phyloP scores from a whole-genome alignment of 2,329 filamentous ascomycete genomes.

The Alternaria sp. region DNA sequence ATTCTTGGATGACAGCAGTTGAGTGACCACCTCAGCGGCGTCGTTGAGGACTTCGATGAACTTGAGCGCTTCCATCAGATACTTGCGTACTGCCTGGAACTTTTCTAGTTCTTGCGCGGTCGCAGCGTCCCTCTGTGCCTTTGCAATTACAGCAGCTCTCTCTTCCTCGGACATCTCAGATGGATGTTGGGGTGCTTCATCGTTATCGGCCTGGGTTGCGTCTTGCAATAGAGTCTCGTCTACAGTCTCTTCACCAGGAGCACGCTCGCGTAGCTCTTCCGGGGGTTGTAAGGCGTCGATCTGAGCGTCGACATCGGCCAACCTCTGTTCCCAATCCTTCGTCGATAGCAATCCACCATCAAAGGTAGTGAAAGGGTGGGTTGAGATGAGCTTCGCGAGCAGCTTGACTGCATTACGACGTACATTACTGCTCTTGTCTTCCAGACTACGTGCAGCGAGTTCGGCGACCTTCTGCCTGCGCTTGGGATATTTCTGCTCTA shows the following conservation, averaged over 20 bases:
- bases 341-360: constrained; percentile 80
- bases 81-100: constrained; percentile 84
- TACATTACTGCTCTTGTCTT: constrained; percentile 98
- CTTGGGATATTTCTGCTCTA: constrained; percentile 92
- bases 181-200: constrained; percentile 53
- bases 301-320: constrained; percentile 83
- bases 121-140: constrained; percentile 83
- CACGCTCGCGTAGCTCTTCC: constrained; percentile 72
- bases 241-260: constrained; percentile 69
- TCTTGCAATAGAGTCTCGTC: constrained; percentile 85
- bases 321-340: constrained; percentile 82
- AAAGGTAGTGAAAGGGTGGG: constrained; percentile 74
- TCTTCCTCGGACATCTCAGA: constrained; percentile 81
- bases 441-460: constrained; percentile 83
- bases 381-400: constrained; percentile 84
- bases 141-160: constrained; percentile 73
- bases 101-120: constrained; percentile 88
- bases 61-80: constrained; percentile 89
- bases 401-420: constrained; percentile 94
- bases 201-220: constrained; percentile 75
- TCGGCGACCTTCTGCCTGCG: constrained; percentile 86
- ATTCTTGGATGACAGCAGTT: constrained; percentile 90
- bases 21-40: constrained; percentile 79
- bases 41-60: constrained; percentile 93
- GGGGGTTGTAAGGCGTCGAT: constrained; percentile 82